A percentile compares a stretch with the other conserved stretches of the same genome.
Conservation (phyloP, 768 basidiomycete species). For the Phaffia australis region DNA sequence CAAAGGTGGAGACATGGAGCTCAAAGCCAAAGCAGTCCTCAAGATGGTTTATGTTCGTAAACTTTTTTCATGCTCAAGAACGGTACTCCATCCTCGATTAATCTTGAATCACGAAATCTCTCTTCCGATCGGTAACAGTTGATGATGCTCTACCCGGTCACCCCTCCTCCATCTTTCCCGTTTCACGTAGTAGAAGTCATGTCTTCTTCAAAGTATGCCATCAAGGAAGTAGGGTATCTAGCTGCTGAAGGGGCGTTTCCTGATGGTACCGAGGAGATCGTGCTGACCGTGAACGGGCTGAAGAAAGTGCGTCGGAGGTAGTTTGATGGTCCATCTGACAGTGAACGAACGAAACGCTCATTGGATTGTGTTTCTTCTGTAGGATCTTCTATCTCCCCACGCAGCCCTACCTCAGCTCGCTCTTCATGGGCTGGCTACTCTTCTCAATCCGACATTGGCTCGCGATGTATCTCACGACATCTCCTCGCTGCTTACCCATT, state of each 20-base stretch:
- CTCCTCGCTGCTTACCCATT: conserved; percentile 77
- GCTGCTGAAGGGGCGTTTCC: conserved; percentile 84
- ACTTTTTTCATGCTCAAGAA: not conserved
- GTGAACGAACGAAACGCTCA: not conserved
- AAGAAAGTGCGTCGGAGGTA: conserved; percentile 59
- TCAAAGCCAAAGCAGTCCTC: conserved; percentile 87
- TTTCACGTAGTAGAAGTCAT: conserved; percentile 97
- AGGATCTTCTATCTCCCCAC: conserved; percentile 73
- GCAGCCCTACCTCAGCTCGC: conserved; percentile 59
- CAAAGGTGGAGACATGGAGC: conserved; percentile 85
- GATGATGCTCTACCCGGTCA: conserved; percentile 79
- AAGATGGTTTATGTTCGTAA: conserved; percentile 88
- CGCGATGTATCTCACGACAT: conserved; percentile 79
- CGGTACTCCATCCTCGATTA: conserved; percentile 1
- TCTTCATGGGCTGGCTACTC: conserved; percentile 69
- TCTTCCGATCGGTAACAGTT: conserved; percentile 48
- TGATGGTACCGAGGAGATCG: conserved; percentile 90
- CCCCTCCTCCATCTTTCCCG: conserved; percentile 86
- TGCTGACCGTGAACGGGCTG: conserved; percentile 76
- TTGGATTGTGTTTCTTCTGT: conserved; percentile 1
- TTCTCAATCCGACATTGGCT: conserved; percentile 78
- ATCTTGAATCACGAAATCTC: conserved; percentile 13
- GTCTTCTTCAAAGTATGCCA: conserved; percentile 80
- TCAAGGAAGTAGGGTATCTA: conserved; percentile 92
- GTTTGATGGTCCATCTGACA: not conserved